These are phyloP conservation scores for Ophiosphaerella herpotricha DNA, from an alignment of 2,329 filamentous ascomycete species.

Conservation along the genomic window DNA sequence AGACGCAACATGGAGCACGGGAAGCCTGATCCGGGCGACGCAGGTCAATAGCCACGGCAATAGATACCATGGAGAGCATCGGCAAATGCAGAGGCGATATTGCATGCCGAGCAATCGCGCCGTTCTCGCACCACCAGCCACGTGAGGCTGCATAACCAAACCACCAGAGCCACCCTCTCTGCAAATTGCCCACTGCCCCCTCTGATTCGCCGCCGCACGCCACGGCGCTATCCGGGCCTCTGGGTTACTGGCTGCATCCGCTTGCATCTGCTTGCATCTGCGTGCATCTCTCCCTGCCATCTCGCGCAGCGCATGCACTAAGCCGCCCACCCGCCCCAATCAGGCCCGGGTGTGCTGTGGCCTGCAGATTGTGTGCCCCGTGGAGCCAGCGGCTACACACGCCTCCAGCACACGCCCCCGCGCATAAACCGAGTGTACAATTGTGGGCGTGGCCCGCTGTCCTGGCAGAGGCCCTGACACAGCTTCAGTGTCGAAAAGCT, in stretches of 20 bases:
- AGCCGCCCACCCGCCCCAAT: conserved; percentile 26
- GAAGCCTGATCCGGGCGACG: conserved; percentile 3
- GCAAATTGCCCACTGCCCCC: conserved; percentile 12
- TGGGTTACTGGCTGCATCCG: conserved; percentile 22
- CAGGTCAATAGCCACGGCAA: too few relatives aligned
- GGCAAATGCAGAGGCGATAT: conserved; percentile 1
- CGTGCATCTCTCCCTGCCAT: conserved; percentile 8
- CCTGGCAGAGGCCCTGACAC: conserved; percentile 37
- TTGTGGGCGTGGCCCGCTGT: conserved; percentile 36
- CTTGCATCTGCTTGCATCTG: background rate
- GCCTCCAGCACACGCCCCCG: conserved; percentile 16
- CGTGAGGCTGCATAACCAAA: conserved; percentile 21
- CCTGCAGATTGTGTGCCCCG: background rate
- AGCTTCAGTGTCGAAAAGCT: conserved; percentile 39
- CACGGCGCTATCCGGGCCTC: conserved; percentile 21
- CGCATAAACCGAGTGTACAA: conserved; percentile 44
- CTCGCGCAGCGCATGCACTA: conserved; percentile 27
- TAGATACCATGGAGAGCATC: too few relatives aligned
- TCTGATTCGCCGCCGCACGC: conserved; percentile 20
- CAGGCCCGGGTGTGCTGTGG: conserved; percentile 3
- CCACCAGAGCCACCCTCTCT: conserved; percentile 7
- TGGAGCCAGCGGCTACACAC: conserved; percentile 32
- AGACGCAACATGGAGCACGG: conserved; percentile 5
- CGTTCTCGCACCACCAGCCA: conserved; percentile 15
- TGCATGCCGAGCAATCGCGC: conserved; percentile 4